These are phyloP conservation scores for Sclerotinia subarctica DNA, from an alignment of 2,329 filamentous ascomycete species.

Conservation along the genomic window DNA sequence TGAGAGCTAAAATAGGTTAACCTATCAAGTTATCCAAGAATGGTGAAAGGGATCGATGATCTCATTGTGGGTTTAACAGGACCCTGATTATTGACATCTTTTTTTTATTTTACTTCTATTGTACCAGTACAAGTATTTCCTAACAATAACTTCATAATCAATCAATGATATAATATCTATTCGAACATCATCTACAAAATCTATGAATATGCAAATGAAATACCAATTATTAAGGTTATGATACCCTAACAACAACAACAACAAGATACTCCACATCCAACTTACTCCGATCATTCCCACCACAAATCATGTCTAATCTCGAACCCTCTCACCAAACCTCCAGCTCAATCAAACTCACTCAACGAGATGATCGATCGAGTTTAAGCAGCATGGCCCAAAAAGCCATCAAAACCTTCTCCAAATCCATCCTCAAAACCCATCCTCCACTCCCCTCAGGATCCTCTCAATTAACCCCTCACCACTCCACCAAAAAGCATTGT, in stretches of 20 bases:
- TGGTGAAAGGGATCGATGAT: background rate
- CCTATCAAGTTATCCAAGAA: background rate
- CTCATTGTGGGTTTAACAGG: background rate
- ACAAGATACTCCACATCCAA: background rate
- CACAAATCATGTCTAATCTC: background rate
- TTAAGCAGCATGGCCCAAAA: background rate
- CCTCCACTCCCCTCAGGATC: background rate
- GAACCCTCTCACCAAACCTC: background rate
- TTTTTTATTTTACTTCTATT: background rate
- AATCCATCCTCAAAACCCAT: constrained; percentile 6
- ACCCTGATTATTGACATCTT: background rate
- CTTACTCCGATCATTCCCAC: background rate
- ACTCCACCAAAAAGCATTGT: background rate
- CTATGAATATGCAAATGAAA: background rate
- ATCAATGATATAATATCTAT: too few species aligned
- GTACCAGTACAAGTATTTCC: background rate
- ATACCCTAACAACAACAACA: background rate
- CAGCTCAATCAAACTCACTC: constrained; percentile 11
- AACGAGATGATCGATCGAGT: constrained; percentile 5
- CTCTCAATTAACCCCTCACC: background rate
- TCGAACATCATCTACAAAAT: background rate
- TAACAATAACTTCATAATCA: too few species aligned
- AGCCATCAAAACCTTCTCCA: background rate
- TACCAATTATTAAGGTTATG: too few species aligned
- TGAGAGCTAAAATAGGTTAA: background rate